Percentiles rank a stretch among this genome's conserved stretches.
These are phyloP conservation scores for Aspergillus avenaceus DNA, from an alignment of 495 filamentous ascomycete species.

Conservation along the genomic window DNA sequence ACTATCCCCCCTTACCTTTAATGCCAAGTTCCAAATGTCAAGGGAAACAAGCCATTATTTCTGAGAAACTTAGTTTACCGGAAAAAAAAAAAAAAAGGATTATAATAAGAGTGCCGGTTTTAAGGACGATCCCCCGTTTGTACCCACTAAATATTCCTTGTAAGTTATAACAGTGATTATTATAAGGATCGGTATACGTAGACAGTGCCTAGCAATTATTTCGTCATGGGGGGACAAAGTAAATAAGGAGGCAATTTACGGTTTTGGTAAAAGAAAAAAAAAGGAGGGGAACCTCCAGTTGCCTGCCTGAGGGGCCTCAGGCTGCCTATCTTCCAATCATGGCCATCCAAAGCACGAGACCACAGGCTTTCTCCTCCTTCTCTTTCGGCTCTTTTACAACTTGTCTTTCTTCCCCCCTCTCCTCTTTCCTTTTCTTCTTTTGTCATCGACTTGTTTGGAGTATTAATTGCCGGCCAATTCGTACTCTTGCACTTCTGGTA, in stretches of 20 bases:
- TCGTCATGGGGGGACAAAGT: background rate
- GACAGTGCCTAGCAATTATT: background rate
- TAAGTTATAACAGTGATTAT: too few relatives aligned
- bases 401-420: background rate
- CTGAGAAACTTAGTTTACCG: too few relatives aligned
- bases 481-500: conserved; percentile 2
- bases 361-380: conserved; percentile 9
- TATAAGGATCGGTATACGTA: too few relatives aligned
- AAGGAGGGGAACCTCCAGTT: background rate
- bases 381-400: background rate
- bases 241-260: background rate
- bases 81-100: too few relatives aligned
- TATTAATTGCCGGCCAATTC: conserved; percentile 19
- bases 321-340: conserved; percentile 28
- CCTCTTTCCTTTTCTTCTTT: background rate
- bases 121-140: too few relatives aligned
- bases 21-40: too few relatives aligned
- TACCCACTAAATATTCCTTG: too few relatives aligned
- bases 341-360: conserved; percentile 37
- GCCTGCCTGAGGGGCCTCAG: conserved; percentile 1
- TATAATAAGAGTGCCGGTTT: too few relatives aligned
- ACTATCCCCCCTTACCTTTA: too few relatives aligned
- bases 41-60: too few relatives aligned
- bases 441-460: background rate
- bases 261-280: background rate